Evolutionary conservation across 495 filamentous ascomycete species (phyloP), one percentile per base, ranked within the genome.

Genomic region (Penicillium odoratum): DNA sequence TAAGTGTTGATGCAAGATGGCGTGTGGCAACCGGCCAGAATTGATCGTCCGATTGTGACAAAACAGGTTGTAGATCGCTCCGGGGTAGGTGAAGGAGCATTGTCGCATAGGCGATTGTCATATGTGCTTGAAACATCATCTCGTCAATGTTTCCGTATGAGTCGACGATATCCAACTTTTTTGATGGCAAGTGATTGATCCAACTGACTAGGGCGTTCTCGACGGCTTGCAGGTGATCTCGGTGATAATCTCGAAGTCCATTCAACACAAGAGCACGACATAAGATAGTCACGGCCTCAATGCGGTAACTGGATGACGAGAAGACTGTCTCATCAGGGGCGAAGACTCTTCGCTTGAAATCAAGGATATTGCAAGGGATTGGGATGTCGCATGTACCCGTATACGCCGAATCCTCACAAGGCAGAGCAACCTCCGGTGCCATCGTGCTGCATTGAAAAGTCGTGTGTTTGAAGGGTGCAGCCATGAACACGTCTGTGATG

Each of bases 121-220:
- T 56, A 29, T 78, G 76, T 7, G 76, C 74, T 48, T 77, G 74
- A 43, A 78, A 76, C 57, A 78, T 66, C 70, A 78, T 78, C 52
- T 78, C 76, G 42, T 78, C 76, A 15, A 78, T 70, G 40, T 70
- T 73, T 7, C 75, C 75, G 48, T 77, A 77, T 18, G 65, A 65
- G 55, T 78, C 74, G n/a, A 78, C 70, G 38, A 78, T 71, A 43
- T 77, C 75, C 25, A 72, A 55, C 44, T 78, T 78, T 45, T 65
- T 68, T 9, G 70, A 52, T 0, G 75, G 75, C 7, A 78, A 57
- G 52, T 77, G 74, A 58, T 78, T 75, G 40, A 69, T 63, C 75
- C 75, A 78, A 63, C 75, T 77, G 28, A 74, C 70, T 7, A 78
- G 68, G 13, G 75, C 74, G 59, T 78, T 78, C 36, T 74, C 73